Conservation (phyloP, 768 basidiomycete genomes). For the Tulasnella sp. region DNA sequence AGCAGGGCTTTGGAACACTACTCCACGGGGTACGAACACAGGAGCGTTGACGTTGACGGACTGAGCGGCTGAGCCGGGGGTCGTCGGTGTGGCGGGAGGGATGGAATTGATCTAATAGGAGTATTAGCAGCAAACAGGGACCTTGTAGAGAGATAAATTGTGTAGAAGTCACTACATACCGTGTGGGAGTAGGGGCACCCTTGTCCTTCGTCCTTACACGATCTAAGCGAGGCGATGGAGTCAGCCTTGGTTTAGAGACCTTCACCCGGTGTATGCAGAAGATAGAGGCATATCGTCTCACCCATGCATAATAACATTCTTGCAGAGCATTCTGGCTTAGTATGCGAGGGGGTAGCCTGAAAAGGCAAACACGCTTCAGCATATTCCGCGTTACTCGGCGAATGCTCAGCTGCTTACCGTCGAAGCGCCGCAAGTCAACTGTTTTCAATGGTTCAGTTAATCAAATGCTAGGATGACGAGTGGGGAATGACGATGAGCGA, state of each 20-base stretch:
- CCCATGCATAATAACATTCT: slow-evolving; percentile 90
- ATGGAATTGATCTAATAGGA: not conserved
- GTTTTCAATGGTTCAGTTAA: not conserved
- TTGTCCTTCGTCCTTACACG: slow-evolving; percentile 79
- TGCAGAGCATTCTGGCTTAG: slow-evolving; percentile 47
- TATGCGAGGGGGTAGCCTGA: not conserved
- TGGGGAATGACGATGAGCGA: not conserved
- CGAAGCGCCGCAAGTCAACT: not conserved
- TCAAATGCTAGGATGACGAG: not conserved
- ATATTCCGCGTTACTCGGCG: too few species aligned
- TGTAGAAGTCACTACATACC: too few species aligned
- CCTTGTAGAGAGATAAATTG: too few species aligned
- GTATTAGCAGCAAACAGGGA: not conserved
- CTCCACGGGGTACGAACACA: slow-evolving; percentile 67
- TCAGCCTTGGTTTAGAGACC: slow-evolving; percentile 1
- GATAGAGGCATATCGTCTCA: slow-evolving; percentile 31
- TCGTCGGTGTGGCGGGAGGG: not conserved
- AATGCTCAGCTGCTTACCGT: not conserved
- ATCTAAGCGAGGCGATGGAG: slow-evolving; percentile 38
- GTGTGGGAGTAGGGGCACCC: slow-evolving; percentile 82
- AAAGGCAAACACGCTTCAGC: not conserved
- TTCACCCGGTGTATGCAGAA: not conserved
- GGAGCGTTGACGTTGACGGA: slow-evolving; percentile 56
- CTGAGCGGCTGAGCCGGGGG: not conserved
- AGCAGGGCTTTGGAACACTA: slow-evolving; percentile 24